These are phyloP conservation scores for Macaranga tanarius DNA, from an alignment of 441 rosid genomes.

Conservation along the genomic window DNA sequence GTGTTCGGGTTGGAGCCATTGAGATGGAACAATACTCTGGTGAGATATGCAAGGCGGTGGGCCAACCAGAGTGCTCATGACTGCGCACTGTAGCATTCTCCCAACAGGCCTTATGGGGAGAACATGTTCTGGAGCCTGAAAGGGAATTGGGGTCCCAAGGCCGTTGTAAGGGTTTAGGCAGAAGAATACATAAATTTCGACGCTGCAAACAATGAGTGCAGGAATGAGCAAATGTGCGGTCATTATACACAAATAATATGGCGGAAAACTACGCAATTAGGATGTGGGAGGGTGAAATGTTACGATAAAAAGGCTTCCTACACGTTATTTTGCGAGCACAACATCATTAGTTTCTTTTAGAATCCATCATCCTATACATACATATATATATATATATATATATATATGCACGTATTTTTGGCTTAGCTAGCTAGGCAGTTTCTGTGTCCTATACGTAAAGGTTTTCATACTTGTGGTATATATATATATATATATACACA, in stretches of 20 bases:
- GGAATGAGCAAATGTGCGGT: conserved; percentile 39
- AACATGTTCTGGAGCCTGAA: conserved; percentile 48
- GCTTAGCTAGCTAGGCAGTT: too few relatives aligned
- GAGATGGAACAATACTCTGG: conserved; percentile 45
- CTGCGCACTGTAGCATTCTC: conserved; percentile 49
- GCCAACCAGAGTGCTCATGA: conserved; percentile 32
- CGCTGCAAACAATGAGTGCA: conserved; percentile 30
- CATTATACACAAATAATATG: conserved; percentile 67
- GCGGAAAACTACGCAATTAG: conserved; percentile 33
- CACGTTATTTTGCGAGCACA: conserved; percentile 18
- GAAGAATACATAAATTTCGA: conserved; percentile 35
- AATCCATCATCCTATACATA: too few relatives aligned
- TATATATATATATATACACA: too few relatives aligned
- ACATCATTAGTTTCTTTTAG: too few relatives aligned
- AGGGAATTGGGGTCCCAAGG: conserved; percentile 42
- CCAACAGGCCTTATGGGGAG: conserved; percentile 42
- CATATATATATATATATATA: too few relatives aligned
- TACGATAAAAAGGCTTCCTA: conserved; percentile 19
- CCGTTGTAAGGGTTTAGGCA: conserved; percentile 44
- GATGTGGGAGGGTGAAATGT: conserved; percentile 47
- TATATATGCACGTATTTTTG: too few relatives aligned
- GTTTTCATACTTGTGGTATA: too few relatives aligned
- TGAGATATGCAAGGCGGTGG: conserved; percentile 39
- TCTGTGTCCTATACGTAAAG: too few relatives aligned
- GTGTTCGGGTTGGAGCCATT: conserved; percentile 32